phyloP scores from a whole-genome alignment of 768 basidiomycete genomes.

The Psilocybe cyanescens region DNA sequence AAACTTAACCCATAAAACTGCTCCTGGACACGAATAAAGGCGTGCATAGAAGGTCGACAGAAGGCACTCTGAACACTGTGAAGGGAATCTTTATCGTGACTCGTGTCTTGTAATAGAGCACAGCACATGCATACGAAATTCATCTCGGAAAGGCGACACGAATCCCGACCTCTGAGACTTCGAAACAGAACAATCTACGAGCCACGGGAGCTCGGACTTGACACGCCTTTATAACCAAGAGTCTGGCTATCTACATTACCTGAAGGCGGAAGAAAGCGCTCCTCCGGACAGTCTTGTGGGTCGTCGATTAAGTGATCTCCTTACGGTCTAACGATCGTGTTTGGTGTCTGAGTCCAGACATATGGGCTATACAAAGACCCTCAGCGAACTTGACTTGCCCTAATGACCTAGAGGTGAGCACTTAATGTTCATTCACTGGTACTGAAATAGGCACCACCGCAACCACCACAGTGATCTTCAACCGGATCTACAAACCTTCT shows the following conservation, averaged over 20 bases:
- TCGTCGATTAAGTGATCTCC: not conserved
- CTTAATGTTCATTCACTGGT: too few species aligned
- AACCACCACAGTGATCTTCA: too few species aligned
- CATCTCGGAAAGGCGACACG: not conserved
- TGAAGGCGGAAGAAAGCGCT: not conserved
- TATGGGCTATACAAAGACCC: too few species aligned
- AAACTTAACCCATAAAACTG: not conserved
- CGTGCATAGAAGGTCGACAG: not conserved
- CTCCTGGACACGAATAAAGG: not conserved
- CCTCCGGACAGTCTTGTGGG: not conserved
- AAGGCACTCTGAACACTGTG: not conserved
- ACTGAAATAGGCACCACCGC: too few species aligned
- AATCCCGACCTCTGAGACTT: not conserved
- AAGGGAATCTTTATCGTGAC: not conserved
- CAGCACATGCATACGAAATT: not conserved
- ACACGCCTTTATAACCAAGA: not conserved
- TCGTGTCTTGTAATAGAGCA: not conserved
- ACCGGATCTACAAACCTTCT: too few species aligned
- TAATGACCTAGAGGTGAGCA: too few species aligned
- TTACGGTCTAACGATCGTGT: not conserved
- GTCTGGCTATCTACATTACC: not conserved
- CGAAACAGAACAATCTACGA: not conserved
- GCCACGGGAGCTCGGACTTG: not conserved
- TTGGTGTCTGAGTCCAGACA: too few species aligned
- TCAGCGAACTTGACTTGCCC: too few species aligned